These are phyloP conservation scores for Penicillium lagena DNA, from an alignment of 495 filamentous ascomycete genomes.

Conservation along the genomic window DNA sequence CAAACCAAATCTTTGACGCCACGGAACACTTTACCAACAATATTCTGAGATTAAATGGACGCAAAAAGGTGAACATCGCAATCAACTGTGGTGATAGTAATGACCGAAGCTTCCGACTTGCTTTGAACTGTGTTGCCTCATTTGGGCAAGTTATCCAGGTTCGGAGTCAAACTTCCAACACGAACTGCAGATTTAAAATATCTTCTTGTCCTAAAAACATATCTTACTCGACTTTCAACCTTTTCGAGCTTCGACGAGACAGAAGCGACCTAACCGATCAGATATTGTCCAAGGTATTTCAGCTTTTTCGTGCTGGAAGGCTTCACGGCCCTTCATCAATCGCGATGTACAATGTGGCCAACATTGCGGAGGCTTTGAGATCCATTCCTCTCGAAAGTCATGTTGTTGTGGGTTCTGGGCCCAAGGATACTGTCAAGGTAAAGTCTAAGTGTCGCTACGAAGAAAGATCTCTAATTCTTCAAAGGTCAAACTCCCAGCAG, in stretches of 20 bases:
- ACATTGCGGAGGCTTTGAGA: not conserved
- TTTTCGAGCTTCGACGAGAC: constrained; percentile 7
- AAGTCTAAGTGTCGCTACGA: not conserved
- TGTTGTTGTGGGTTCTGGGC: constrained; percentile 1
- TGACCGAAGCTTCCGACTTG: not conserved
- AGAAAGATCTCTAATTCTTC: not conserved
- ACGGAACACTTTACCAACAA: not conserved
- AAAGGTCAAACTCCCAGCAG: not conserved
- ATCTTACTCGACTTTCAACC: constrained; percentile 6
- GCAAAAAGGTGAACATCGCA: constrained; percentile 1
- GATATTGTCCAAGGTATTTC: constrained; percentile 3
- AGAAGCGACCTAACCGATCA: not conserved
- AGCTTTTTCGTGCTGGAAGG: constrained; percentile 3
- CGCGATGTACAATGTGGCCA: not conserved
- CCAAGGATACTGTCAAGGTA: constrained; percentile 5
- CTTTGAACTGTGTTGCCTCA: not conserved
- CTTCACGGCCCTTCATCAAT: not conserved
- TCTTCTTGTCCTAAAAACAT: not conserved
- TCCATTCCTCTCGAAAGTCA: not conserved
- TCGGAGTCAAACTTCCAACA: not conserved
- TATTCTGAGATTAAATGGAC: not conserved
- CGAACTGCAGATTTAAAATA: not conserved
- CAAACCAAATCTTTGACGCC: not conserved
- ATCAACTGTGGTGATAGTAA: not conserved
- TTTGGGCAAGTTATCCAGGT: constrained; percentile 12